Conservation (phyloP, 306 rosid genomes). For the Fragaria ananassa region DNA sequence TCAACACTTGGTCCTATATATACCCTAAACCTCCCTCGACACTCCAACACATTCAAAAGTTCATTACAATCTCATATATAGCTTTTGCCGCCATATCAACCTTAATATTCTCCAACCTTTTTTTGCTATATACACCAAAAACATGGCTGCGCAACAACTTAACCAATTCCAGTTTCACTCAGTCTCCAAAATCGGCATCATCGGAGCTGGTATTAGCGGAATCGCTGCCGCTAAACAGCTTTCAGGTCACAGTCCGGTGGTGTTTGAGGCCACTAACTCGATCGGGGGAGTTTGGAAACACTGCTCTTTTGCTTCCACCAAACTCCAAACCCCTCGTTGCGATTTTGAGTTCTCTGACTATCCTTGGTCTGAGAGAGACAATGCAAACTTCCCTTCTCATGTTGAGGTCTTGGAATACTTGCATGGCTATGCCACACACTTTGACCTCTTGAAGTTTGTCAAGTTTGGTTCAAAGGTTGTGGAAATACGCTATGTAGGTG, state of each 20-base stretch:
- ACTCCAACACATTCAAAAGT: background rate
- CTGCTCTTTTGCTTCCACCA: slow-evolving; percentile 47
- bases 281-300: slow-evolving; percentile 79
- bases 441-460: slow-evolving; percentile 42
- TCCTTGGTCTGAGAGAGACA: slow-evolving; percentile 53
- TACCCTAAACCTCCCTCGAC: background rate
- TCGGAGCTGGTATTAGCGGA: slow-evolving; percentile 73
- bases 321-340: slow-evolving; percentile 58
- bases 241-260: slow-evolving; percentile 35
- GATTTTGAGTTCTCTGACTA: slow-evolving; percentile 60
- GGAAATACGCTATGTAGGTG: slow-evolving; percentile 37
- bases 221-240: slow-evolving; percentile 67
- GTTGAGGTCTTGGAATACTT: slow-evolving; percentile 48
- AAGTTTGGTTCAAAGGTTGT: slow-evolving; percentile 50
- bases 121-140: background rate
- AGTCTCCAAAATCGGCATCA: slow-evolving; percentile 46
- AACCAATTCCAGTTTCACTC: slow-evolving; percentile 14
- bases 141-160: slow-evolving; percentile 21
- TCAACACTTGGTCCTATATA: slow-evolving; percentile 9
- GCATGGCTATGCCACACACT: slow-evolving; percentile 45
- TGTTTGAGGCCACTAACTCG: slow-evolving; percentile 52
- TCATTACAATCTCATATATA: background rate
- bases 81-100: background rate
- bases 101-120: background rate
- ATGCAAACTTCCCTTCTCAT: slow-evolving; percentile 47